phyloP scores from a whole-genome alignment of 1,139 yeast genomes.

The Scheffersomyces segobiensis region DNA sequence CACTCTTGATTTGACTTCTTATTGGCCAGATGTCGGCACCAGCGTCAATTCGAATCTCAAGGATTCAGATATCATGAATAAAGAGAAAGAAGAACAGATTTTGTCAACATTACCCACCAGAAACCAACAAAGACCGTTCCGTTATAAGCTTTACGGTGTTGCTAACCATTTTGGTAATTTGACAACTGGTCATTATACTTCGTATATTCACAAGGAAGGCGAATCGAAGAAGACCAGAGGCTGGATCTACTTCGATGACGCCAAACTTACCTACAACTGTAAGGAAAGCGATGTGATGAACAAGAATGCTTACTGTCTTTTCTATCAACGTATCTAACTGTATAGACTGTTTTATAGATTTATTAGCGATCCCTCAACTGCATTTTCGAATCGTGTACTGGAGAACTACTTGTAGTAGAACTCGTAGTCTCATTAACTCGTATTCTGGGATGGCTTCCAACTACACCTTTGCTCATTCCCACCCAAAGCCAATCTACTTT shows the following conservation, averaged over 20 bases:
- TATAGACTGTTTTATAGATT: background rate
- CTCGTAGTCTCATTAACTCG: slow-evolving; percentile 26
- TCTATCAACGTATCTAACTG: slow-evolving; percentile 48
- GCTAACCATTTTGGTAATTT: slow-evolving; percentile 85
- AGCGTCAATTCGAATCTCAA: slow-evolving; percentile 19
- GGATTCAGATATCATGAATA: slow-evolving; percentile 22
- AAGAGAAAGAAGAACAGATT: slow-evolving; percentile 43
- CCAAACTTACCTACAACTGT: slow-evolving; percentile 49
- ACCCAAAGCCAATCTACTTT: slow-evolving; percentile 76
- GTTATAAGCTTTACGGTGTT: slow-evolving; percentile 77
- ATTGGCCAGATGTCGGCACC: slow-evolving; percentile 68
- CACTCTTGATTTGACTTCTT: slow-evolving; percentile 65
- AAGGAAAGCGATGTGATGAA: slow-evolving; percentile 49
- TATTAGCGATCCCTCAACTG: background rate
- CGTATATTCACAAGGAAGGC: slow-evolving; percentile 66
- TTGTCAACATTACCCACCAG: slow-evolving; percentile 61
- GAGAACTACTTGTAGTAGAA: background rate
- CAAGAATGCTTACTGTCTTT: slow-evolving; percentile 74
- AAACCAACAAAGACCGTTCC: slow-evolving; percentile 79
- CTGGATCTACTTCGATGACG: slow-evolving; percentile 83
- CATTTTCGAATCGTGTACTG: background rate
- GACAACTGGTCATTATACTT: slow-evolving; percentile 90
- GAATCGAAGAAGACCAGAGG: slow-evolving; percentile 37
- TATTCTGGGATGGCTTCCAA: slow-evolving; percentile 45
- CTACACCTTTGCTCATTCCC: slow-evolving; percentile 63